Conservation (phyloP, 495 filamentous ascomycete species). For the Penicillium manginii region DNA sequence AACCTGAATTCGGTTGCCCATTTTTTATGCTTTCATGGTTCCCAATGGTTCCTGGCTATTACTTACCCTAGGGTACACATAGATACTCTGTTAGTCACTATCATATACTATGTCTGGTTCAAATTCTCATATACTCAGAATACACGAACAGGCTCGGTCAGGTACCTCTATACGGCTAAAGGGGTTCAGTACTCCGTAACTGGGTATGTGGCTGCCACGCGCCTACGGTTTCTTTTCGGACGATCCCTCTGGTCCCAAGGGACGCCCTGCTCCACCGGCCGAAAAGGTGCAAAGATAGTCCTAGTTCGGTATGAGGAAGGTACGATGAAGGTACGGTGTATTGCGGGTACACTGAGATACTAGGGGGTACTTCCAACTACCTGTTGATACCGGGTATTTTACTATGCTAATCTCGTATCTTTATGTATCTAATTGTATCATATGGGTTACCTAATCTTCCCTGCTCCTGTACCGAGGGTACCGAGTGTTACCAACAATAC, state of each 20-base stretch:
- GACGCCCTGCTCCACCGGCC: conserved; percentile 27
- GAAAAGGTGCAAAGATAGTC: conserved; percentile 32
- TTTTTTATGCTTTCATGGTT: no score
- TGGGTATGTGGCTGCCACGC: conserved; percentile 25
- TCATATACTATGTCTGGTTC: no score
- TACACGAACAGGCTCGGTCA: no score
- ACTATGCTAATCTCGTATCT: background rate
- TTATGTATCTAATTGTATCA: background rate
- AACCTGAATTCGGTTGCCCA: no score
- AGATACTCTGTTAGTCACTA: no score
- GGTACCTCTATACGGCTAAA: background rate
- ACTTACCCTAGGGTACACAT: no score
- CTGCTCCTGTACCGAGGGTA: background rate
- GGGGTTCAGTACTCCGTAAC: background rate
- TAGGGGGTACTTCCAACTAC: background rate
- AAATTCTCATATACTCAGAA: no score
- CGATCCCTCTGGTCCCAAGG: conserved; percentile 29
- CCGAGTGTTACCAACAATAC: background rate
- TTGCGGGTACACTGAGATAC: conserved; percentile 11
- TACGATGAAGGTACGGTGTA: background rate
- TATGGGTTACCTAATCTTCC: background rate
- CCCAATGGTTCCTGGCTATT: no score
- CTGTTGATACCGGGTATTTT: no score
- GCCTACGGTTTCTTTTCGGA: conserved; percentile 23
- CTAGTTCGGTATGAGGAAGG: conserved; percentile 5